These are phyloP conservation scores for Posidonia australis DNA, from an alignment of 106 monocot species.

Conservation along the genomic window DNA sequence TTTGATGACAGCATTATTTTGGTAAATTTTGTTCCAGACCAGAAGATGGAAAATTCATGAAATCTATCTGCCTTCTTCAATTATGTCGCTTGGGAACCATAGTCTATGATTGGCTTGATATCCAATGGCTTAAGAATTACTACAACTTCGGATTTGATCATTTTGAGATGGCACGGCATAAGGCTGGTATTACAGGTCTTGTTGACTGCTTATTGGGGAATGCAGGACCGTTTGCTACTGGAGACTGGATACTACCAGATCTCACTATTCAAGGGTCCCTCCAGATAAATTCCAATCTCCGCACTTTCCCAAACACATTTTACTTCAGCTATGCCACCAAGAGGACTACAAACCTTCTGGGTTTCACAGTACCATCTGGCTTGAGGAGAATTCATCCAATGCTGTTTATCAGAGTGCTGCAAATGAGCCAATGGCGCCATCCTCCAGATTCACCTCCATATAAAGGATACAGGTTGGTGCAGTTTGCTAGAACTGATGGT, in stretches of 20 bases:
- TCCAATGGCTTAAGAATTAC: conserved; percentile 68
- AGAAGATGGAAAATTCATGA: conserved; percentile 67
- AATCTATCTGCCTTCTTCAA: conserved; percentile 66
- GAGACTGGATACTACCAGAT: conserved; percentile 94
- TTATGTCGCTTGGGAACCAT: conserved; percentile 61
- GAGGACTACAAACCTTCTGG: conserved; percentile 48
- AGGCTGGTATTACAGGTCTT: conserved; percentile 52
- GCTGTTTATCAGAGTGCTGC: conserved; percentile 57
- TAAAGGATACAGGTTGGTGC: conserved; percentile 66
- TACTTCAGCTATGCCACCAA: conserved; percentile 87
- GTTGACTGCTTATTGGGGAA: conserved; percentile 52
- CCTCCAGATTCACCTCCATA: conserved; percentile 38
- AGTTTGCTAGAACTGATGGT: neutral
- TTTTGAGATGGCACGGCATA: conserved; percentile 50
- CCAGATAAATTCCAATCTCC: conserved; percentile 39
- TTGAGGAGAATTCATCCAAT: conserved; percentile 52
- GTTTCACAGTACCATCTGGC: conserved; percentile 49
- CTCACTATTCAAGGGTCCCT: conserved; percentile 75
- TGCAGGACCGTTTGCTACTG: conserved; percentile 66
- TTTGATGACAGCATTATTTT: neutral
- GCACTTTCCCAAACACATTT: conserved; percentile 64
- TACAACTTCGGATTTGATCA: conserved; percentile 97
- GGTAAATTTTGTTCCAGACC: conserved; percentile 44
- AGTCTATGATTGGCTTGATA: conserved; percentile 75
- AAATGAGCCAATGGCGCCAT: conserved; percentile 68